phyloP scores from a whole-genome alignment of 1,284 basidiomycete species.

The Lignosus rhinocerotis region DNA sequence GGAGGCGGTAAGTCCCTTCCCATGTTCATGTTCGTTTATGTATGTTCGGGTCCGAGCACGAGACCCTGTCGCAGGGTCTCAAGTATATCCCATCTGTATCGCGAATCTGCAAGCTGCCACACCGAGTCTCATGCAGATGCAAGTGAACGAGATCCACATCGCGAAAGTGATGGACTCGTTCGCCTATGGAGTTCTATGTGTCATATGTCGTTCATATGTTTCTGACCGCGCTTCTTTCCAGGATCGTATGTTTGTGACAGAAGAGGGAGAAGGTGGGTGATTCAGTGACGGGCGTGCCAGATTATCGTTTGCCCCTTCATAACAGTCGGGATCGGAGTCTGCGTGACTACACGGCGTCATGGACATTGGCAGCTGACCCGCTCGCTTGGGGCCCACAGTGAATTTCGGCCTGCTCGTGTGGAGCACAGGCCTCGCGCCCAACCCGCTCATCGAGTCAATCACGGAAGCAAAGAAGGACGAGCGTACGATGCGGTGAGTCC shows the following conservation, averaged over 20 bases:
- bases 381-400: constrained; percentile 40
- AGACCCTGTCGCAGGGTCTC: neutral
- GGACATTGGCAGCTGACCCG: constrained; percentile 1
- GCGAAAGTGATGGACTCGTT: neutral
- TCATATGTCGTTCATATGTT: no score
- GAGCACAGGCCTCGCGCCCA: constrained; percentile 82
- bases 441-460: constrained; percentile 71
- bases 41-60: neutral
- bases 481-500: constrained; percentile 56
- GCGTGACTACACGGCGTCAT: neutral
- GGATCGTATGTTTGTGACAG: constrained; percentile 60
- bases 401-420: constrained; percentile 84
- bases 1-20: constrained; percentile 49
- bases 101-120: constrained; percentile 4
- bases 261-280: constrained; percentile 60
- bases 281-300: no score
- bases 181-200: neutral
- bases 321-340: no score
- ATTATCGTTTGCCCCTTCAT: no score
- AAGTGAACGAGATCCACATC: neutral
- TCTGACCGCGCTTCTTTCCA: constrained; percentile 22
- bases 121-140: neutral
- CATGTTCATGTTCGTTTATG: neutral
- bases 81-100: constrained; percentile 4
- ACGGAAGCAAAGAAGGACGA: constrained; percentile 61